Evolutionary conservation across 176 grass and related monocot species (phyloP).

Genomic region (Poa pratensis): DNA sequence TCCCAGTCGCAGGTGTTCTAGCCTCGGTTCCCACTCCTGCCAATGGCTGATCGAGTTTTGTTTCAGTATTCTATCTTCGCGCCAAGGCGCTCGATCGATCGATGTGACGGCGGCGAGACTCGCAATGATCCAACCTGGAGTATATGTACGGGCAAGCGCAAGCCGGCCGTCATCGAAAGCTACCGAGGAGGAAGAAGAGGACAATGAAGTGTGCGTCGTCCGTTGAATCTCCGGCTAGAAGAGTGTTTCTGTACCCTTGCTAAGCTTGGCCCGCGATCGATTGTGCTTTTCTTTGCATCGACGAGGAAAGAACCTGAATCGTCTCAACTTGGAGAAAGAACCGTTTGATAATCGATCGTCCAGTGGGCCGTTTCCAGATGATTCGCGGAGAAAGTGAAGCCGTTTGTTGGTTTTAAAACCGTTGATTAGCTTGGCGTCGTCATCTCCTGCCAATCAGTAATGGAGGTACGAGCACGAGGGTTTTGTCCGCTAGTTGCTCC

Average conservation of each 20-base stretch:
- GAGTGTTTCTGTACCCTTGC: background rate
- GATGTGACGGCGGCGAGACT: background rate
- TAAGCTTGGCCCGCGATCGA: background rate
- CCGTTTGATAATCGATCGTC: background rate
- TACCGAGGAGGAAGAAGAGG: background rate
- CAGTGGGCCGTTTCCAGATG: background rate
- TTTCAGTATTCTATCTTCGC: background rate
- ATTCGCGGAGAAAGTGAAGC: background rate
- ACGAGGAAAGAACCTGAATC: constrained; percentile 13
- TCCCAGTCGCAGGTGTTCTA: background rate
- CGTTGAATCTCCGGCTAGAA: constrained; percentile 24
- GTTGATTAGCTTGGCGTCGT: background rate
- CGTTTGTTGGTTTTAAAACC: background rate
- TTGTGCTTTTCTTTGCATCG: constrained; percentile 19
- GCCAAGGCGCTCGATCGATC: background rate
- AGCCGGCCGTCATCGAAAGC: background rate
- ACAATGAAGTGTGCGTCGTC: background rate
- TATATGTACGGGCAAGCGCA: background rate
- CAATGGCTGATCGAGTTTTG: background rate
- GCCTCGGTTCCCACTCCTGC: constrained; percentile 11
- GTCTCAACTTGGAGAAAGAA: constrained; percentile 15
- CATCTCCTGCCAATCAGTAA: background rate
- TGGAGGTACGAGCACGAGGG: background rate
- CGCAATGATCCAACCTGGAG: background rate
- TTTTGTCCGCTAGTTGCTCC: background rate